Evolutionary conservation across 495 filamentous ascomycete genomes (phyloP), one percentile per base, ranked within the genome.

Genomic region (Neurospora discreta): DNA sequence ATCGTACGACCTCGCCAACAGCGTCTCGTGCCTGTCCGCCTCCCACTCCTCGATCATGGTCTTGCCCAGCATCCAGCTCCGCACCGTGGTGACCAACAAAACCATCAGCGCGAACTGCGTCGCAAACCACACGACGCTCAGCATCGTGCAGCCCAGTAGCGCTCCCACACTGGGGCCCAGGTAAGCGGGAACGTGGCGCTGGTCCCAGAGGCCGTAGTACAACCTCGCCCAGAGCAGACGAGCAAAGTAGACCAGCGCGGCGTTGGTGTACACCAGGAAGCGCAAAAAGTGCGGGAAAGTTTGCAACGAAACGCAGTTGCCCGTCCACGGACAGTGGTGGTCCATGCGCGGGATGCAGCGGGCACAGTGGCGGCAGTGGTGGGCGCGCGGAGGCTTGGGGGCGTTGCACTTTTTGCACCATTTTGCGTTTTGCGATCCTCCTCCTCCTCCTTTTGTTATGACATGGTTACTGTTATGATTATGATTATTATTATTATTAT

Each of bases 341-440:
- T 99, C 95, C 96, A 99, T 98, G 79, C 92, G 94, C 2, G 94
- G 92, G 72, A 98, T 90, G 81, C 95, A 99, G 88, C 91, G 90
- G 75, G 85, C 84, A 82, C 95, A 99, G 68, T 87, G 89, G 74
- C 91, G 91, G 84, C 95, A 99, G 83, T 99, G 95, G 83, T 99
- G 96, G 46, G 93, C 88, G 69, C 95, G 85, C 8, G 92, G 92
- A 11, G 96, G 93, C 75, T 98, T 98, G 20, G 86, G 88, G 15
- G 89, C 87, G 67, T 90, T 83, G 78, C 95, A 99, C 81, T 92
- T 97, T 76, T 89, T 90, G 80, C 95, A 99, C 93, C 93, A 98
- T 41, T 84, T 65, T 33, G 52, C 23, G 13, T 30, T 60, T 60
- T 65, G 23, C 5, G 15, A 23, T 60, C 52, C 52, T 65, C 11